Evolutionary conservation across 2,329 filamentous ascomycete genomes (phyloP).

Genomic region (Aspergillus candidus): DNA sequence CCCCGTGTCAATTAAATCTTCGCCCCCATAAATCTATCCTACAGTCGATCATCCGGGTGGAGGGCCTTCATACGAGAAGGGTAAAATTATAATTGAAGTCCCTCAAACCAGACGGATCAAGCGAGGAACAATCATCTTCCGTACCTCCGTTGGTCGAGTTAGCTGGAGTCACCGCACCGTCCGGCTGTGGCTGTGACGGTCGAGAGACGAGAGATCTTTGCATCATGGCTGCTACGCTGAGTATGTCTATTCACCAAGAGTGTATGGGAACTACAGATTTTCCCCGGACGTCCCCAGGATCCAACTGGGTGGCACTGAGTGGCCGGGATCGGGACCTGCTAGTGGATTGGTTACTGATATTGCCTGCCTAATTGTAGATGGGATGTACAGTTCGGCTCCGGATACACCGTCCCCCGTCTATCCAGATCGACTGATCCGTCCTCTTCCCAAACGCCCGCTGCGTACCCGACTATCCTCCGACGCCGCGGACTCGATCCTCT

Average conservation of each 20-base stretch:
- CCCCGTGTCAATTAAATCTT: no score
- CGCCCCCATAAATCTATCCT: no score
- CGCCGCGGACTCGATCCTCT: conserved; percentile 73
- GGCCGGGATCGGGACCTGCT: conserved; percentile 15
- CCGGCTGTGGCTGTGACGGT: conserved; percentile 25
- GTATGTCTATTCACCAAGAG: conserved; percentile 30
- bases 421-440: conserved; percentile 86
- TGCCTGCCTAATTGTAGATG: conserved; percentile 34
- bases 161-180: conserved; percentile 10
- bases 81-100: no score
- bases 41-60: no score
- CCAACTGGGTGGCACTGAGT: conserved; percentile 8
- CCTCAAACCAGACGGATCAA: no score
- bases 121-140: no score
- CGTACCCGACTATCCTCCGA: conserved; percentile 83
- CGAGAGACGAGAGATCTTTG: conserved; percentile 21
- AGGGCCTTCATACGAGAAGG: no score
- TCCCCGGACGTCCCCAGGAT: conserved; percentile 10
- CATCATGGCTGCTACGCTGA: conserved; percentile 41
- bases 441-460: conserved; percentile 80
- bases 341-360: conserved; percentile 33
- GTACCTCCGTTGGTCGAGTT: neutral
- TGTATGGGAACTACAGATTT: conserved; percentile 12
- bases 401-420: conserved; percentile 77
- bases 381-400: conserved; percentile 46